These are phyloP conservation scores for Neonectria punicea DNA, from an alignment of 2,329 filamentous ascomycete species.

Conservation along the genomic window DNA sequence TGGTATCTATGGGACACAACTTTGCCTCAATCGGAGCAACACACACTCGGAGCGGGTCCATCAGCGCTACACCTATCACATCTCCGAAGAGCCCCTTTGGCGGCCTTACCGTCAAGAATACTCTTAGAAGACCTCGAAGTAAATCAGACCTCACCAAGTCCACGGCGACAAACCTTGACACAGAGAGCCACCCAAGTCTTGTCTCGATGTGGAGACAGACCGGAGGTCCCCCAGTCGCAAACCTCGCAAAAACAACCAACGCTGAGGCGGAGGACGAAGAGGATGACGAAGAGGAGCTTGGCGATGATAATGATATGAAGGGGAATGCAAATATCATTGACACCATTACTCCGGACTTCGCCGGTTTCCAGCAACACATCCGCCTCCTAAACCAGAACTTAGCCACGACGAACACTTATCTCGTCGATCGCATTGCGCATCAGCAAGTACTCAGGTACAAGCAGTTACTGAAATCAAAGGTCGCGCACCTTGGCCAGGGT, in stretches of 20 bases:
- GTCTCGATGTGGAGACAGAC: constrained; percentile 62
- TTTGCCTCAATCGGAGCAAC: constrained; percentile 66
- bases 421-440: constrained; percentile 84
- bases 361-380: constrained; percentile 82
- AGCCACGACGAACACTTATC: constrained; percentile 62
- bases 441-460: constrained; percentile 86
- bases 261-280: constrained; percentile 55
- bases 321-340: constrained; percentile 69
- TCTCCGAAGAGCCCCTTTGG: constrained; percentile 65
- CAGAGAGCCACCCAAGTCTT: constrained; percentile 56
- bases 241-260: constrained; percentile 51
- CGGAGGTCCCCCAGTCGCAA: constrained; percentile 65
- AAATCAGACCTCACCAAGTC: constrained; percentile 63
- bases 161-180: constrained; percentile 41
- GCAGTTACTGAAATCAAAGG: constrained; percentile 73
- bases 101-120: constrained; percentile 57
- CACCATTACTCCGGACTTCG: constrained; percentile 47
- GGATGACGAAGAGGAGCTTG: constrained; percentile 66
- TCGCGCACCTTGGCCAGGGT: constrained; percentile 74
- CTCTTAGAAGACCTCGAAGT: constrained; percentile 65
- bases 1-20: constrained; percentile 65
- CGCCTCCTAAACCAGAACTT: constrained; percentile 79
- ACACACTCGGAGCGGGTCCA: constrained; percentile 69
- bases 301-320: constrained; percentile 69
- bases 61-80: constrained; percentile 62